These are phyloP conservation scores for Eutreptiella sp. DNA, from an alignment of 208 protist genomes.

Conservation along the genomic window DNA sequence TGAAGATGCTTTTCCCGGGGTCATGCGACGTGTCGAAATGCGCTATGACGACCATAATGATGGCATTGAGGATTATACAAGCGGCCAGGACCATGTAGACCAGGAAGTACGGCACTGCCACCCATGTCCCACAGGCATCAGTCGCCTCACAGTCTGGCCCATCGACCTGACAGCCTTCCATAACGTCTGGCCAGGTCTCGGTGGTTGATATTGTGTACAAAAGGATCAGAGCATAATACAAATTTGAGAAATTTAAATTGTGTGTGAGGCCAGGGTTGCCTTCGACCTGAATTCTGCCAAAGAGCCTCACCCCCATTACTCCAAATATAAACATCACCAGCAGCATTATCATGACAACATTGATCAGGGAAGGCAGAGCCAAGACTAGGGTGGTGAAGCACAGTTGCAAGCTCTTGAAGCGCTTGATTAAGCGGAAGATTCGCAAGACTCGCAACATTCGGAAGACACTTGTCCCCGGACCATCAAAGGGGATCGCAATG, in stretches of 20 bases:
- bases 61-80: too few relatives aligned
- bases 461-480: constrained; percentile 6
- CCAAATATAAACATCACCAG: constrained; percentile 42
- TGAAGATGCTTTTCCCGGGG: too few relatives aligned
- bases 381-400: constrained; percentile 37
- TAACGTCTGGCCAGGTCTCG: constrained; percentile 70
- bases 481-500: constrained; percentile 6
- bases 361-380: constrained; percentile 35
- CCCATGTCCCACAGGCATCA: constrained; percentile 14
- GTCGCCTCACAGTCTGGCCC: constrained; percentile 5
- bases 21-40: too few relatives aligned
- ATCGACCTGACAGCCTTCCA: constrained; percentile 49
- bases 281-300: constrained; percentile 23
- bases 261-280: constrained; percentile 7
- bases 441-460: constrained; percentile 26
- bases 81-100: constrained; percentile 19
- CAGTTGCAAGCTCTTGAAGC: constrained; percentile 17
- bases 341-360: constrained; percentile 34
- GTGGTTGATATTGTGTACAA: constrained; percentile 69
- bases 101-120: constrained; percentile 30
- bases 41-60: too few relatives aligned
- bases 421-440: constrained; percentile 23
- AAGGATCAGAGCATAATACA: constrained; percentile 73
- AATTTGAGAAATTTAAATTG: constrained; percentile 63
- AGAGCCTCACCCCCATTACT: constrained; percentile 36